A percentile compares a stretch with the other conserved stretches of the same genome.
Conservation (phyloP, 2,329 filamentous ascomycete species). For the Aspergillus glaucus region DNA sequence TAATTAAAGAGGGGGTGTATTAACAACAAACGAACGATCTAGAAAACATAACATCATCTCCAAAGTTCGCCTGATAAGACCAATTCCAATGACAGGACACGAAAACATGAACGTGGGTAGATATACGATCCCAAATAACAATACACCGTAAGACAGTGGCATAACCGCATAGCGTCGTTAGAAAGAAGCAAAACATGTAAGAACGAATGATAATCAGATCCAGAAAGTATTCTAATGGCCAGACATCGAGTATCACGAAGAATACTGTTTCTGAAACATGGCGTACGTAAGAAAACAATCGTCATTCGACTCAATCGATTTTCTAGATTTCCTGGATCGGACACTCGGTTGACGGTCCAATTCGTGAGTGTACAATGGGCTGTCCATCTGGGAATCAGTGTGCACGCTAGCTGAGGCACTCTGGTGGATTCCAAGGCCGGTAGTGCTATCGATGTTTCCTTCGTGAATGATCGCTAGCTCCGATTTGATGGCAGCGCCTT, state of each 20-base stretch:
- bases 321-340: slow-evolving; percentile 6
- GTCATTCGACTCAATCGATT: slow-evolving; percentile 17
- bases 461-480: slow-evolving; percentile 11
- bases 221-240: not conserved
- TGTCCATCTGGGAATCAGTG: slow-evolving; percentile 14
- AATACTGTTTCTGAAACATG: slow-evolving; percentile 12
- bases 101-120: not conserved
- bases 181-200: not conserved
- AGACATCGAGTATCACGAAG: slow-evolving; percentile 7
- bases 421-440: slow-evolving; percentile 11
- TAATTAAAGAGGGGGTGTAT: not conserved
- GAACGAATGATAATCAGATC: not conserved
- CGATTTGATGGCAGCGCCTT: slow-evolving; percentile 19
- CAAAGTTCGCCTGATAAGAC: not conserved
- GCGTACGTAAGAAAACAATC: slow-evolving; percentile 15
- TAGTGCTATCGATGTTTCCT: slow-evolving; percentile 15
- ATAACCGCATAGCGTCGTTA: no score
- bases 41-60: not conserved
- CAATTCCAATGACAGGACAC: not conserved
- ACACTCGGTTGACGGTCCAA: not conserved
- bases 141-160: not conserved
- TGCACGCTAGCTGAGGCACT: slow-evolving; percentile 11
- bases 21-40: not conserved
- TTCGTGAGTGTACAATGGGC: slow-evolving; percentile 7
- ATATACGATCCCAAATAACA: not conserved